Conservation (phyloP, 441 rosid species). For the Viola pubescens region DNA sequence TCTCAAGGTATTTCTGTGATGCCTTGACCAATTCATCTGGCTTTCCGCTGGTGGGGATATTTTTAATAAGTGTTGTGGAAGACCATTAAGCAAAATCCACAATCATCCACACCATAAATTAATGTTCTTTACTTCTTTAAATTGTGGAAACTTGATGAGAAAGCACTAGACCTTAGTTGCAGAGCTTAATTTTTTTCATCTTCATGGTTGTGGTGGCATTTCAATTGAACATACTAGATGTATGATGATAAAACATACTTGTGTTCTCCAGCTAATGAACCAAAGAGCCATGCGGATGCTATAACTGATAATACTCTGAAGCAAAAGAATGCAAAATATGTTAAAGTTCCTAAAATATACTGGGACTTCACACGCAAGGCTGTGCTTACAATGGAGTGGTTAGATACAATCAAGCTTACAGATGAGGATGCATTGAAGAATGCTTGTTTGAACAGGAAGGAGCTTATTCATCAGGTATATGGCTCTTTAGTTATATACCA, state of each 20-base stretch:
- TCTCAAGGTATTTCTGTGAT: too few relatives aligned
- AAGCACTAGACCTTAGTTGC: too few relatives aligned
- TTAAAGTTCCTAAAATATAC: constrained; percentile 91
- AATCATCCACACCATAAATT: too few relatives aligned
- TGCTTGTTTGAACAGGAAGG: constrained; percentile 63
- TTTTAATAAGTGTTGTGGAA: too few relatives aligned
- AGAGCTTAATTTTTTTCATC: background rate
- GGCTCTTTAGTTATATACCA: constrained; percentile 6
- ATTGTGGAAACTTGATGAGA: too few relatives aligned
- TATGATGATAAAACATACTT: constrained; percentile 10
- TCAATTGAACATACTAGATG: constrained; percentile 1
- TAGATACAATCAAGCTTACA: constrained; percentile 94
- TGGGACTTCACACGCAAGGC: constrained; percentile 75
- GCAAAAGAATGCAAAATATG: constrained; percentile 33
- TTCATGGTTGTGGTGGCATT: too few relatives aligned
- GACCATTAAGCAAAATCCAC: too few relatives aligned
- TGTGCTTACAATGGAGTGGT: constrained; percentile 99
- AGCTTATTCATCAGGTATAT: constrained; percentile 81
- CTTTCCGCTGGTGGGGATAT: too few relatives aligned
- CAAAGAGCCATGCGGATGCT: constrained; percentile 24
- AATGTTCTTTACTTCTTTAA: too few relatives aligned
- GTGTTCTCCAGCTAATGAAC: constrained; percentile 36
- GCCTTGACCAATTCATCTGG: too few relatives aligned
- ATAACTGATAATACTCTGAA: constrained; percentile 25
- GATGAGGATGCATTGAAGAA: constrained; percentile 51